Percentiles rank a stretch among this genome's conserved stretches.
Evolutionary conservation across 1,284 basidiomycete genomes (phyloP).

Genomic region (Ustilago xerochloae): DNA sequence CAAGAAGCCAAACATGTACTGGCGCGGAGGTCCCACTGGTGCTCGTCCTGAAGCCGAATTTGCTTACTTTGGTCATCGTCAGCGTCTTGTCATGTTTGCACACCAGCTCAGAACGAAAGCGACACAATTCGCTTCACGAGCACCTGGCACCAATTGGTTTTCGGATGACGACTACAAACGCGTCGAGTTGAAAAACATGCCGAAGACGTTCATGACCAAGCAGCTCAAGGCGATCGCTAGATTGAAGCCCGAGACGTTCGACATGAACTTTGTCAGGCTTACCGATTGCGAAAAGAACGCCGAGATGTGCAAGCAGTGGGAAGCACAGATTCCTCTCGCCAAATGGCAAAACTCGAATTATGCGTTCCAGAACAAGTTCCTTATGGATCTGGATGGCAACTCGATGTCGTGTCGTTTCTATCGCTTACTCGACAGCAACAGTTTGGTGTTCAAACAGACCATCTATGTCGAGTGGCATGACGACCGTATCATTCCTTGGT

Average conservation of each 20-base stretch:
- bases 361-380: slow-evolving; percentile 31
- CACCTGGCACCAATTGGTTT: neutral
- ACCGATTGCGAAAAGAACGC: slow-evolving; percentile 2
- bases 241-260: slow-evolving; percentile 5
- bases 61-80: slow-evolving; percentile 12
- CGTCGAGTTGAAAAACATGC: slow-evolving; percentile 21
- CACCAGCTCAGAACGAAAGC: slow-evolving; percentile 20
- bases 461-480: slow-evolving; percentile 39
- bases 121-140: slow-evolving; percentile 1
- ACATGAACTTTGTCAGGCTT: slow-evolving; percentile 27
- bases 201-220: neutral
- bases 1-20: slow-evolving; percentile 32
- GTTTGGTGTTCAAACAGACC: slow-evolving; percentile 40
- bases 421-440: slow-evolving; percentile 45
- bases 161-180: slow-evolving; percentile 1
- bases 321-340: slow-evolving; percentile 3
- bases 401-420: slow-evolving; percentile 40
- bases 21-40: slow-evolving; percentile 33
- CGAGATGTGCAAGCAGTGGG: slow-evolving; percentile 21
- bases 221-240: slow-evolving; percentile 21
- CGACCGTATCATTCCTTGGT: slow-evolving; percentile 32
- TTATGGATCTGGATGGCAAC: slow-evolving; percentile 38
- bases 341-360: too few relatives aligned
- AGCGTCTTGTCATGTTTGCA: slow-evolving; percentile 21
- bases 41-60: neutral